Percentiles rank a stretch among this genome's conserved stretches.
phyloP scores from a whole-genome alignment of 306 rosid genomes.

The Medicago truncatula region DNA sequence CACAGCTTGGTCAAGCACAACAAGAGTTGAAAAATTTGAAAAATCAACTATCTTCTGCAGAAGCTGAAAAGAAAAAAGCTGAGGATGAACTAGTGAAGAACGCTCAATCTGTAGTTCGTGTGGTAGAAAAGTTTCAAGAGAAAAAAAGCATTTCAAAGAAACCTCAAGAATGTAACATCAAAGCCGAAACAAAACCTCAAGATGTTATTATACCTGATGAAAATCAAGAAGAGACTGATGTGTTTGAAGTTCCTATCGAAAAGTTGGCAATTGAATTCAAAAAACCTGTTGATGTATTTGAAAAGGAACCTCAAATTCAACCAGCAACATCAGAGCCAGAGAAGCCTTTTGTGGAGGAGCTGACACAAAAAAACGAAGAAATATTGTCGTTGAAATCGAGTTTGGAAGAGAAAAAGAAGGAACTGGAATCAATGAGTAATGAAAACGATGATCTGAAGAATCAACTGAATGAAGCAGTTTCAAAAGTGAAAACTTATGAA shows the following conservation, averaged over 20 bases:
- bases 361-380: constrained; percentile 56
- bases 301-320: constrained; percentile 50
- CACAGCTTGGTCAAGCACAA: constrained; percentile 90
- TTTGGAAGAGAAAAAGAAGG: constrained; percentile 66
- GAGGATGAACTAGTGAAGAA: constrained; percentile 75
- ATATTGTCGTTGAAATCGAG: constrained; percentile 49
- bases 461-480: constrained; percentile 56
- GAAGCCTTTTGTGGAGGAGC: constrained; percentile 52
- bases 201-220: constrained; percentile 49
- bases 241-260: constrained; percentile 77
- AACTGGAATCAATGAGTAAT: constrained; percentile 44
- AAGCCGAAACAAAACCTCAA: constrained; percentile 38
- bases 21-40: constrained; percentile 65
- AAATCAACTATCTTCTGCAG: constrained; percentile 81
- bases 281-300: constrained; percentile 42
- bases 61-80: constrained; percentile 85
- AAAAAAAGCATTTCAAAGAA: constrained; percentile 39
- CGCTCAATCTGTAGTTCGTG: neutral
- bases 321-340: constrained; percentile 46
- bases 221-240: constrained; percentile 71
- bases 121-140: neutral
- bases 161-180: constrained; percentile 43
- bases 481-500: constrained; percentile 51
- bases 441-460: constrained; percentile 62
- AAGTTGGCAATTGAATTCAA: constrained; percentile 49